These are phyloP conservation scores for Penicillium paxilli DNA, from an alignment of 495 filamentous ascomycete species.

Conservation along the genomic window DNA sequence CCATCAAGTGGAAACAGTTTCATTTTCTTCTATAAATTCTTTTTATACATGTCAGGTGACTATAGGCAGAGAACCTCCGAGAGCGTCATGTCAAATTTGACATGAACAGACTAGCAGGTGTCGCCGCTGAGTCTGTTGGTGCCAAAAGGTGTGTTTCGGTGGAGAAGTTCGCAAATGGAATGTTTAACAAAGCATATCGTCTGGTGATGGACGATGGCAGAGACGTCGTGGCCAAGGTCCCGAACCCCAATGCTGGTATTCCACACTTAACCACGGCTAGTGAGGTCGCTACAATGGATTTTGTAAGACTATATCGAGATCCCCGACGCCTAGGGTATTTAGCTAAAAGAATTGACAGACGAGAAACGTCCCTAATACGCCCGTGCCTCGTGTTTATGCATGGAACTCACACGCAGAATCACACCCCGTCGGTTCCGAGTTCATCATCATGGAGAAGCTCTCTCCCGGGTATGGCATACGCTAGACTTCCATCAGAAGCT, in stretches of 20 bases:
- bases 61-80: too few relatives aligned
- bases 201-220: conserved; percentile 44
- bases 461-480: conserved; percentile 25
- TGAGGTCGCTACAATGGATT: conserved; percentile 46
- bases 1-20: too few relatives aligned
- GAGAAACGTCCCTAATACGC: background rate
- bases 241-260: conserved; percentile 29
- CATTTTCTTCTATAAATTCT: too few relatives aligned
- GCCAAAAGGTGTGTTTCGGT: background rate
- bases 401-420: background rate
- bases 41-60: too few relatives aligned
- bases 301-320: too few relatives aligned
- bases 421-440: conserved; percentile 35
- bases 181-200: conserved; percentile 40
- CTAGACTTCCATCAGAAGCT: too few relatives aligned
- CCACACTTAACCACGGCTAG: conserved; percentile 34
- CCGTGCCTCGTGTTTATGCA: background rate
- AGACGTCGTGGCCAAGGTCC: conserved; percentile 37
- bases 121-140: background rate
- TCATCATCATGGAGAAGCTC: conserved; percentile 46
- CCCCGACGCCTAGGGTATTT: too few relatives aligned
- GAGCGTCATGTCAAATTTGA: conserved; percentile 26
- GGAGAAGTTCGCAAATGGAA: background rate
- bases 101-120: conserved; percentile 25
- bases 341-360: too few relatives aligned